Conservation (phyloP, 2,329 filamentous ascomycete genomes). For the Fusarium sp. region DNA sequence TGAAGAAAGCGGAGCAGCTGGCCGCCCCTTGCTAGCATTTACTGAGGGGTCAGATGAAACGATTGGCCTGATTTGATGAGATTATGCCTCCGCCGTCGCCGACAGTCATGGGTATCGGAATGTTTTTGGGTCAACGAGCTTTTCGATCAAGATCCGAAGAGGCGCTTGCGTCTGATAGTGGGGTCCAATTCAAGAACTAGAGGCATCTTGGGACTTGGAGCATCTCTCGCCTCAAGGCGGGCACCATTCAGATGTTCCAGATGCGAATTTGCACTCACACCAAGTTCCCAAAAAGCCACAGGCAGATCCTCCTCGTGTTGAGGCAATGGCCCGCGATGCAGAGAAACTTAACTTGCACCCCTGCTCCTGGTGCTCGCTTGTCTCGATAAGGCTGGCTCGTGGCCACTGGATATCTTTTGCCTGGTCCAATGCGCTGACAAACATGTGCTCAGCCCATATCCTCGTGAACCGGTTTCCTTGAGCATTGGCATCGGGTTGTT, state of each 20-base stretch:
- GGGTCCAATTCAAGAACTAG: slow-evolving; percentile 18
- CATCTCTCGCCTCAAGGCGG: slow-evolving; percentile 38
- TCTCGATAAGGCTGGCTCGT: slow-evolving; percentile 36
- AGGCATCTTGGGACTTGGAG: slow-evolving; percentile 16
- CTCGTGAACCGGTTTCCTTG: slow-evolving; percentile 38
- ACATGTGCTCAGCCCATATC: slow-evolving; percentile 17
- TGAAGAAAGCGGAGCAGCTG: slow-evolving; percentile 23
- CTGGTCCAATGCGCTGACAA: slow-evolving; percentile 27
- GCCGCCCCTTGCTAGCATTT: slow-evolving; percentile 32
- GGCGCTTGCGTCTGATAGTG: slow-evolving; percentile 44
- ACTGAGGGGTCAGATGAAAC: slow-evolving; percentile 35
- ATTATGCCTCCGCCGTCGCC: slow-evolving; percentile 3
- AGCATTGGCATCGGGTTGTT: slow-evolving; percentile 13
- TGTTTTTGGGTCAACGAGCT: slow-evolving; percentile 36
- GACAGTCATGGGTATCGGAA: slow-evolving; percentile 40
- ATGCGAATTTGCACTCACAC: slow-evolving; percentile 39
- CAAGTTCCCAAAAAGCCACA: slow-evolving; percentile 31
- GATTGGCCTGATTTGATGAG: slow-evolving; percentile 31
- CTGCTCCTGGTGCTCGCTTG: slow-evolving; percentile 14
- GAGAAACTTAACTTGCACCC: slow-evolving; percentile 19
- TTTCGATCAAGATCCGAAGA: slow-evolving; percentile 45
- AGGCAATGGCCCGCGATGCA: slow-evolving; percentile 33
- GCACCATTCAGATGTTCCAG: slow-evolving; percentile 45
- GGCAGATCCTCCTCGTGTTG: slow-evolving; percentile 43
- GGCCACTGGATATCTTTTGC: slow-evolving; percentile 10